Conservation (phyloP, 2,329 filamentous ascomycete species). For the Zymoseptoria brevis region DNA sequence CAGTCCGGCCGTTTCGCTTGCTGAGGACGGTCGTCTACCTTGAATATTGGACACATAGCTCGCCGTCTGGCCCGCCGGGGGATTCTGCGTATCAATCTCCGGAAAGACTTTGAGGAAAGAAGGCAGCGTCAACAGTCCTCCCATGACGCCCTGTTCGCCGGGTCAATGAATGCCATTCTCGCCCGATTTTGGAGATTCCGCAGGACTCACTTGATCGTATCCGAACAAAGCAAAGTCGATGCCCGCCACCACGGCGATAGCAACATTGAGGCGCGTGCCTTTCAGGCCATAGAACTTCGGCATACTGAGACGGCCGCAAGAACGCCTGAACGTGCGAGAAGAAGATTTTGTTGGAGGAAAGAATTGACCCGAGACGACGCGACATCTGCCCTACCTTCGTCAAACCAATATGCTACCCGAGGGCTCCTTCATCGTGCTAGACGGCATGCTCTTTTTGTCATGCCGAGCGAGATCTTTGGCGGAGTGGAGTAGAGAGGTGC, state of each 20-base stretch:
- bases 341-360: background rate
- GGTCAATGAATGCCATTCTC: constrained; percentile 8
- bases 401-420: background rate
- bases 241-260: constrained; percentile 38
- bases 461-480: background rate
- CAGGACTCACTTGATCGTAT: constrained; percentile 21
- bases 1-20: background rate
- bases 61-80: constrained; percentile 2
- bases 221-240: constrained; percentile 30
- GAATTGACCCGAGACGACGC: background rate
- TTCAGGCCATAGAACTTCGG: constrained; percentile 34
- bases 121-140: constrained; percentile 36
- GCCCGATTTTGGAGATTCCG: constrained; percentile 6
- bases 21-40: constrained; percentile 13
- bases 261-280: constrained; percentile 35
- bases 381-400: background rate
- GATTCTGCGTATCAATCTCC: constrained; percentile 28
- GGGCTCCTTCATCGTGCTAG: background rate
- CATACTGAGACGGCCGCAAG: background rate
- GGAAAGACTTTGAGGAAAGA: constrained; percentile 31
- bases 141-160: constrained; percentile 31
- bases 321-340: background rate
- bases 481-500: background rate
- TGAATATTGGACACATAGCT: constrained; percentile 29
- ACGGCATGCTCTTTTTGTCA: background rate